Percentiles rank a stretch among this genome's conserved stretches.
phyloP scores from a whole-genome alignment of 1,139 yeast species.

The Geotrichum siamense region DNA sequence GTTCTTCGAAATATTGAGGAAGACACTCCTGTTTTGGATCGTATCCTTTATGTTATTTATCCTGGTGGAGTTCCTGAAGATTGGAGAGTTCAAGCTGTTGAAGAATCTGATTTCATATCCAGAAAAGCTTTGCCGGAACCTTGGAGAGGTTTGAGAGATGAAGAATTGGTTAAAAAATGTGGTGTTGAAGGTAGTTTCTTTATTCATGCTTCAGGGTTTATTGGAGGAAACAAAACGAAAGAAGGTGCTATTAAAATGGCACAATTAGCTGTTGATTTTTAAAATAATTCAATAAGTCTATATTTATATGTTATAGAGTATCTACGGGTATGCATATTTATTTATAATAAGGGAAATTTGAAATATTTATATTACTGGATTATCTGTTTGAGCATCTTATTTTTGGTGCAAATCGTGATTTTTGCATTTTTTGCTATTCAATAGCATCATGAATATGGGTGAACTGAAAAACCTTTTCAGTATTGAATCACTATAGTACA shows the following conservation, averaged over 20 bases:
- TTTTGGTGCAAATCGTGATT: too few relatives aligned
- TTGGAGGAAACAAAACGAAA: slow-evolving; percentile 82
- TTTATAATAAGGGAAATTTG: too few relatives aligned
- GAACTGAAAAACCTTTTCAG: too few relatives aligned
- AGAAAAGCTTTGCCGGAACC: slow-evolving; percentile 81
- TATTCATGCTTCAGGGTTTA: slow-evolving; percentile 94
- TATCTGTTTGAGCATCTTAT: too few relatives aligned
- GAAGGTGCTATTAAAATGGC: slow-evolving; percentile 80
- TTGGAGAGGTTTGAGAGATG: slow-evolving; percentile 94
- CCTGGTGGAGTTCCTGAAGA: slow-evolving; percentile 51
- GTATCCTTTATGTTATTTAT: slow-evolving; percentile 70
- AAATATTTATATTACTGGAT: too few relatives aligned
- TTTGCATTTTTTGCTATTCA: too few relatives aligned
- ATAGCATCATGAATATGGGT: too few relatives aligned
- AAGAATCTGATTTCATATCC: slow-evolving; percentile 72
- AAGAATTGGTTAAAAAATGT: slow-evolving; percentile 57
- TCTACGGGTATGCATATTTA: slow-evolving; percentile 75
- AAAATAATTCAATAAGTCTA: slow-evolving; percentile 5
- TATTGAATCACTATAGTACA: too few relatives aligned
- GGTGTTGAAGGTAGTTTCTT: slow-evolving; percentile 85
- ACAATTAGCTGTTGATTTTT: slow-evolving; percentile 39
- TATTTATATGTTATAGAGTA: slow-evolving; percentile 85
- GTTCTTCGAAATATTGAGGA: slow-evolving; percentile 77
- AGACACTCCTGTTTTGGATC: slow-evolving; percentile 40
- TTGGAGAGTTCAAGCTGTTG: slow-evolving; percentile 91